Percentiles rank a stretch among this genome's conserved stretches.
Evolutionary conservation across 306 rosid species (phyloP).

Genomic region (Prunus kanzakura): DNA sequence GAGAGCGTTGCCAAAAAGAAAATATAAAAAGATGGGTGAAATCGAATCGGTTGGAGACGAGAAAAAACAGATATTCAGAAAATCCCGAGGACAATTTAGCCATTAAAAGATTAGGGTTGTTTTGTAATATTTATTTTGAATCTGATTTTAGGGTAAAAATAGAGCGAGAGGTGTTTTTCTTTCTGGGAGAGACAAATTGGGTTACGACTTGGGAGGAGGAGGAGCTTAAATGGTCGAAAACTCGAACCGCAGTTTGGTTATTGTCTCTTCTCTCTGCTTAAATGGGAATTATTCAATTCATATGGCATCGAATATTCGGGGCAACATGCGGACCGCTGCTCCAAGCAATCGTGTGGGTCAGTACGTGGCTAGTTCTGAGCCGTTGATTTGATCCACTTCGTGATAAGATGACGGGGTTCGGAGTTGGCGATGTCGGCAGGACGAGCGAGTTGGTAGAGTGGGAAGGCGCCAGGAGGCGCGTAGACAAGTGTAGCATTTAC

Average conservation of each 20-base stretch:
- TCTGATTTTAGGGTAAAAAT: background rate
- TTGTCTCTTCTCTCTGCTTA: background rate
- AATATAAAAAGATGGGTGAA: constrained; percentile 29
- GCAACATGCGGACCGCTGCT: background rate
- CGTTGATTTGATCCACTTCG: background rate
- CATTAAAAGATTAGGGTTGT: constrained; percentile 38
- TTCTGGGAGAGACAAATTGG: background rate
- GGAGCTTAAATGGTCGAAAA: background rate
- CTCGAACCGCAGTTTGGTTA: background rate
- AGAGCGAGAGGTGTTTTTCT: background rate
- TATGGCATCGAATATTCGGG: constrained; percentile 43
- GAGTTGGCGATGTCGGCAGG: background rate
- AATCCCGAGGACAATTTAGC: constrained; percentile 48
- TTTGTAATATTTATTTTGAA: background rate
- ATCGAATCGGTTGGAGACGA: constrained; percentile 36
- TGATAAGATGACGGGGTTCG: background rate
- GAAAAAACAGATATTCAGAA: constrained; percentile 22
- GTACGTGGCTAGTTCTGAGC: constrained; percentile 24
- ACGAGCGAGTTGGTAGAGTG: background rate
- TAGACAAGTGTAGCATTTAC: background rate
- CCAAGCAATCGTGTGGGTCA: background rate
- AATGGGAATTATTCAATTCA: constrained; percentile 20
- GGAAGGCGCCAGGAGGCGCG: background rate
- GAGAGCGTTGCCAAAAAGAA: constrained; percentile 16
- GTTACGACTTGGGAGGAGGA: background rate